phyloP scores from a whole-genome alignment of 768 basidiomycete genomes.

The Daedaleopsis nitida region DNA sequence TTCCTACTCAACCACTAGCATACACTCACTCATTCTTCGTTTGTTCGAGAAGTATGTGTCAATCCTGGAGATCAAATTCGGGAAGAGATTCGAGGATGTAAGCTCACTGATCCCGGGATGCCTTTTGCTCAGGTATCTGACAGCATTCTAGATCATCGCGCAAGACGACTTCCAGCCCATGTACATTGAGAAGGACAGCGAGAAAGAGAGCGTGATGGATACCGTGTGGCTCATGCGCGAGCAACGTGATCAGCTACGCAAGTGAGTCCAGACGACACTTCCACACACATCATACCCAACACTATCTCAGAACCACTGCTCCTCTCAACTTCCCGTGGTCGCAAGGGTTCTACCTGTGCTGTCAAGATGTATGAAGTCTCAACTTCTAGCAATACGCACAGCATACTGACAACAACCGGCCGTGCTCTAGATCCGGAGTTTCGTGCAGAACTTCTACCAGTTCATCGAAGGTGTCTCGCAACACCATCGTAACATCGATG shows the following conservation, averaged over 20 bases:
- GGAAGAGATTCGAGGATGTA: conserved; percentile 79
- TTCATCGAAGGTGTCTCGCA: conserved; percentile 95
- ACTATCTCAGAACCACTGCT: conserved; percentile 49
- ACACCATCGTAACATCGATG: conserved; percentile 89
- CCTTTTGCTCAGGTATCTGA: not conserved
- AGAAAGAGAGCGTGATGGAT: conserved; percentile 74
- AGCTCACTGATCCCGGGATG: conserved; percentile 23
- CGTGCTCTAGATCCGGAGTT: conserved; percentile 67
- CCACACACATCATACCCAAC: not conserved
- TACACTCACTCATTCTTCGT: conserved; percentile 83
- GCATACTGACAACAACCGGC: not conserved
- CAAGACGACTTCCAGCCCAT: conserved; percentile 91
- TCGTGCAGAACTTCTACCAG: conserved; percentile 94
- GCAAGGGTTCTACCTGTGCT: conserved; percentile 91
- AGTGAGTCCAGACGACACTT: conserved; percentile 39
- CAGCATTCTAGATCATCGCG: conserved; percentile 62
- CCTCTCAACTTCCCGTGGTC: conserved; percentile 91
- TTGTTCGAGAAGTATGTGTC: conserved; percentile 90
- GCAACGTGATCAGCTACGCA: conserved; percentile 60
- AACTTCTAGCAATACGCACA: not conserved
- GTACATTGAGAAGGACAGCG: conserved; percentile 60
- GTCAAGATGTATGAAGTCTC: conserved; percentile 66
- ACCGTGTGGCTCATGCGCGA: conserved; percentile 80
- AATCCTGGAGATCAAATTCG: conserved; percentile 80
- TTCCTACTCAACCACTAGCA: conserved; percentile 78